Evolutionary conservation across 225 moss, liverwort and hornwort genomes (phyloP).

Genomic region (Physcomitrium patens): DNA sequence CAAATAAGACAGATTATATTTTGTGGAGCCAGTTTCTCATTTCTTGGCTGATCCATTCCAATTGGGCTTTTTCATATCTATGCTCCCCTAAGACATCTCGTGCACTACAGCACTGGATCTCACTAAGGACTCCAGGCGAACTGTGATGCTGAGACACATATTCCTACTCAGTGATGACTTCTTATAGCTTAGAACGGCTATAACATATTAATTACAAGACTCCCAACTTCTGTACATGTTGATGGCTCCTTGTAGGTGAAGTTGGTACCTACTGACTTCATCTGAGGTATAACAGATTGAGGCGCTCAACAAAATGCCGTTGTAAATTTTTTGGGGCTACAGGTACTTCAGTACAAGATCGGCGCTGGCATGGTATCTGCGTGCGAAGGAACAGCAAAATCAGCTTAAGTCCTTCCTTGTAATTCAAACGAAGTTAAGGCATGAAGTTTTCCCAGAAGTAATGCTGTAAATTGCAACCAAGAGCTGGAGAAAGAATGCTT

Average conservation of each 20-base stretch:
- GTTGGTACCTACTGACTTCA: constrained; percentile 26
- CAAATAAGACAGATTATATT: neutral
- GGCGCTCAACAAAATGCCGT: constrained; percentile 23
- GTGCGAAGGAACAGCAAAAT: neutral
- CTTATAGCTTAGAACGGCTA: constrained; percentile 12
- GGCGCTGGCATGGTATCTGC: constrained; percentile 54
- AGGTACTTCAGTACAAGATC: constrained; percentile 58
- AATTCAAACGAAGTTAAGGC: neutral
- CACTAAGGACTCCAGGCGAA: constrained; percentile 10
- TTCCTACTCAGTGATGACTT: constrained; percentile 8
- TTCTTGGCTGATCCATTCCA: constrained; percentile 14
- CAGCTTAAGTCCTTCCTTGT: neutral
- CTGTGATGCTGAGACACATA: constrained; percentile 1
- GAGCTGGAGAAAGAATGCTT: neutral
- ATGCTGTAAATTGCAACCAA: neutral
- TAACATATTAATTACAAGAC: constrained; percentile 27
- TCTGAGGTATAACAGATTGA: constrained; percentile 29
- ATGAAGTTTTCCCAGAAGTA: neutral
- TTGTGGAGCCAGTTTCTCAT: neutral
- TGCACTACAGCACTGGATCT: neutral
- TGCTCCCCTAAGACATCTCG: neutral
- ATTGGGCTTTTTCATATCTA: neutral
- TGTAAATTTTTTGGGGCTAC: constrained; percentile 25
- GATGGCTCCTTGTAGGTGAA: constrained; percentile 6
- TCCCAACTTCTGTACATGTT: constrained; percentile 39